Percentiles rank a stretch among this genome's conserved stretches.
Conservation (phyloP, 768 basidiomycete species). For the Termitomyces sp. region DNA sequence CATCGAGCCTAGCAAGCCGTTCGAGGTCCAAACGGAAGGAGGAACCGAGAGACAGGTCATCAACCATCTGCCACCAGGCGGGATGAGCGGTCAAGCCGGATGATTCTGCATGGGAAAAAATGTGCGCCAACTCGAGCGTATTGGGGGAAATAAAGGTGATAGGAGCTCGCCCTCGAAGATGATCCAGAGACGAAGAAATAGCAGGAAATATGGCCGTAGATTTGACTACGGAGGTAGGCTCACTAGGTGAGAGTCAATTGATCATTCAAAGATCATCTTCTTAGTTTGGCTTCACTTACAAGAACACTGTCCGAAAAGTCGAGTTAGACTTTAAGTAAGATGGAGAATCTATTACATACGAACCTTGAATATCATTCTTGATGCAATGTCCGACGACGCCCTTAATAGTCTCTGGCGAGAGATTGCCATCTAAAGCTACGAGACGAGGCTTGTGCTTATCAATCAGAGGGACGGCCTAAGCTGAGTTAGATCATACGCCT, state of each 20-base stretch:
- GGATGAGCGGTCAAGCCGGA: constrained; percentile 49
- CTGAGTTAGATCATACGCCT: background rate
- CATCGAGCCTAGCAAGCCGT: constrained; percentile 47
- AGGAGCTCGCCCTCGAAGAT: constrained; percentile 30
- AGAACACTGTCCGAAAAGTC: constrained; percentile 54
- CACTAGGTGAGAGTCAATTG: constrained; percentile 38
- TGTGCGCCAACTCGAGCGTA: constrained; percentile 64
- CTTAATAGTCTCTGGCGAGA: constrained; percentile 50
- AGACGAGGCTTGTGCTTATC: constrained; percentile 46
- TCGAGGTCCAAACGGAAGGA: constrained; percentile 66
- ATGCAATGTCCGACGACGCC: constrained; percentile 50
- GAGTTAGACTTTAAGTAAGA: constrained; percentile 1
- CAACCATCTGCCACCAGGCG: constrained; percentile 63
- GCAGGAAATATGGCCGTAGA: constrained; percentile 67
- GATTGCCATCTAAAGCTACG: constrained; percentile 76
- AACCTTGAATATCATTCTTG: constrained; percentile 49
- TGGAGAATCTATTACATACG: constrained; percentile 18
- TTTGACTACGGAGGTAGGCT: constrained; percentile 92
- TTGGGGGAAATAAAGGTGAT: constrained; percentile 85
- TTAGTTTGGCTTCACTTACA: constrained; percentile 41
- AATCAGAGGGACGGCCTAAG: constrained; percentile 52
- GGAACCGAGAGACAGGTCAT: constrained; percentile 62
- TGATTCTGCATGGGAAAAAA: constrained; percentile 44
- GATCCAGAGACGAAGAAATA: constrained; percentile 35
- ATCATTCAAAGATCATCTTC: background rate